Evolutionary conservation across 306 rosid species (phyloP).

Genomic region (Quercus wislizeni): DNA sequence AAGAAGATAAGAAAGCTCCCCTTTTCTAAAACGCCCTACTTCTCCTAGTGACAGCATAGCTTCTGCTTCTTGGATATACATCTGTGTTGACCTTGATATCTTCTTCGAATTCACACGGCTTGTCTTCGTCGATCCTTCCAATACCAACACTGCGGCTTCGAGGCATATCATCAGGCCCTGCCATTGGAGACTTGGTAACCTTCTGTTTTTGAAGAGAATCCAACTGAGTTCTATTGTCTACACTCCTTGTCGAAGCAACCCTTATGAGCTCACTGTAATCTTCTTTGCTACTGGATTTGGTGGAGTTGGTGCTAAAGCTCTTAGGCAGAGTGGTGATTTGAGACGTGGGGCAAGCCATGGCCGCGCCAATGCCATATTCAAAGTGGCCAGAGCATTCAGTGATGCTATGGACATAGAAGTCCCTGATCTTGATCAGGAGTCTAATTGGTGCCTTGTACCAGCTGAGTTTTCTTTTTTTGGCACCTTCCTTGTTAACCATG

Average conservation of each 20-base stretch:
- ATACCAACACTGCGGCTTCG: constrained; percentile 48
- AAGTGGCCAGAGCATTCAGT: constrained; percentile 28
- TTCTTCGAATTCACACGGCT: constrained; percentile 42
- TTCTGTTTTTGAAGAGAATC: background rate
- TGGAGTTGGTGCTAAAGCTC: constrained; percentile 45
- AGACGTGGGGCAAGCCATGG: constrained; percentile 35
- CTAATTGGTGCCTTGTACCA: constrained; percentile 39
- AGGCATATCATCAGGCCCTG: background rate
- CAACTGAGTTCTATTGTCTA: background rate
- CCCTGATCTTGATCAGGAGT: constrained; percentile 36
- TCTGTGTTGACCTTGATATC: constrained; percentile 20
- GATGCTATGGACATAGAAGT: constrained; percentile 55
- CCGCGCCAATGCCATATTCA: constrained; percentile 12
- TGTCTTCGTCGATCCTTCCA: constrained; percentile 69
- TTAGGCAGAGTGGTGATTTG: constrained; percentile 31
- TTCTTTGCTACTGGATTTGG: constrained; percentile 7
- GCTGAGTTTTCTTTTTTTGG: constrained; percentile 15
- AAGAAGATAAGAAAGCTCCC: background rate
- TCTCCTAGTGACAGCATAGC: constrained; percentile 37
- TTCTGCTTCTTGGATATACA: constrained; percentile 45
- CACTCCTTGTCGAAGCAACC: constrained; percentile 32
- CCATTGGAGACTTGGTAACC: constrained; percentile 1
- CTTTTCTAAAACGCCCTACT: background rate
- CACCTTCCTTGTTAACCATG: constrained; percentile 18
- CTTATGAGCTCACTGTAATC: constrained; percentile 54